phyloP scores from a whole-genome alignment of 371 early-diverging fungal species.

The Mucor lusitanicus region DNA sequence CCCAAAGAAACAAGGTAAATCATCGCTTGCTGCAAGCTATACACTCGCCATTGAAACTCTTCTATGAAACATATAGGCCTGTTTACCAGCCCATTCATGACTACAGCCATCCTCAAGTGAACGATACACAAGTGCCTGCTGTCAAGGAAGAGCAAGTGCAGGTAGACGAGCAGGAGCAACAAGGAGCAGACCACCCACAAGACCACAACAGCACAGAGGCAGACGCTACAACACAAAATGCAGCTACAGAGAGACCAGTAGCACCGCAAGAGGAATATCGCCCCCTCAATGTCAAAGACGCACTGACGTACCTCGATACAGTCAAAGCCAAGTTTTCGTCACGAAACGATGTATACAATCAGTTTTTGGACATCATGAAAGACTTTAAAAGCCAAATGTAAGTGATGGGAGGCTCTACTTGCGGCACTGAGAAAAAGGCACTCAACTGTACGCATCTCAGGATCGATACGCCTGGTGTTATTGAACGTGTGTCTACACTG shows the following conservation, averaged over 20 bases:
- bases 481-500: slow-evolving; percentile 93
- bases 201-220: background rate
- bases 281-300: slow-evolving; percentile 78
- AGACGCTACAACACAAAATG: background rate
- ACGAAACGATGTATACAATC: slow-evolving; percentile 93
- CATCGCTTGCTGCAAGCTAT: background rate
- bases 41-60: too few relatives aligned
- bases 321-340: slow-evolving; percentile 93
- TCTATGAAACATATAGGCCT: background rate
- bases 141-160: background rate
- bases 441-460: slow-evolving; percentile 28
- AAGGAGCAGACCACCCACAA: background rate
- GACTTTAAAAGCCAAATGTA: slow-evolving; percentile 97
- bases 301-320: slow-evolving; percentile 94
- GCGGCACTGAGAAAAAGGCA: background rate
- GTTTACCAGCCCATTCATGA: background rate
- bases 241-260: background rate
- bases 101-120: background rate
- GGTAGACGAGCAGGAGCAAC: background rate
- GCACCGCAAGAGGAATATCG: slow-evolving; percentile 21
- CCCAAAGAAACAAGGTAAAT: background rate
- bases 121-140: background rate
- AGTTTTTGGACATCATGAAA: slow-evolving; percentile 99
- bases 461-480: slow-evolving; percentile 98
- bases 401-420: background rate